phyloP scores from a whole-genome alignment of 192 early-diverging fungal genomes.

The Diversispora eburnea region DNA sequence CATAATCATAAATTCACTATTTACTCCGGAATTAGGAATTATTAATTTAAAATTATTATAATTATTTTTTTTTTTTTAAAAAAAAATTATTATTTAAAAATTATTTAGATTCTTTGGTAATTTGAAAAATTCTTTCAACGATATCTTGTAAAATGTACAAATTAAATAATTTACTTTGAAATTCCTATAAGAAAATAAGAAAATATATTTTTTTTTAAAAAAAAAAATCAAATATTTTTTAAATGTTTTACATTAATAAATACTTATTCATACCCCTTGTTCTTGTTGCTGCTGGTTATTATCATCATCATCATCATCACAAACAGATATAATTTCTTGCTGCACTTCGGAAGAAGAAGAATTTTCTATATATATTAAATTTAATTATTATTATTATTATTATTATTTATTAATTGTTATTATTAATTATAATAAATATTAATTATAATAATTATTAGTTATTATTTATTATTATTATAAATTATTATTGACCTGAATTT shows the following conservation, averaged over 20 bases:
- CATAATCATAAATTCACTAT: no score
- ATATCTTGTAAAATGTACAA: neutral
- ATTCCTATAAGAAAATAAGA: neutral
- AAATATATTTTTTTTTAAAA: neutral
- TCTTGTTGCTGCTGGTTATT: neutral
- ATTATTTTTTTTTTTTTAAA: no score
- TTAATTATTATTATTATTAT: no score
- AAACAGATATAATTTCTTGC: neutral
- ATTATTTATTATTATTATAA: neutral
- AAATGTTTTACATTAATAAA: neutral
- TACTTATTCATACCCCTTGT: neutral
- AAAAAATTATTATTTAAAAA: no score
- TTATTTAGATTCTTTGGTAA: neutral
- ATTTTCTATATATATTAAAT: no score
- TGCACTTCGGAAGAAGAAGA: no score
- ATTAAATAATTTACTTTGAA: slow-evolving; percentile 6
- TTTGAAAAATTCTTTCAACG: slow-evolving; percentile 12
- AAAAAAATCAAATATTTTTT: neutral
- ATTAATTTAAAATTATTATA: no score
- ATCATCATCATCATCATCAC: neutral
- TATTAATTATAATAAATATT: neutral
- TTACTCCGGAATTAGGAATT: no score
- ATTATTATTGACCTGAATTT: neutral
- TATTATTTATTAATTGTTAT: no score
- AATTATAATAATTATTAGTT: neutral